Conservation (phyloP, 768 basidiomycete genomes). For the Boletus rubescentipes region DNA sequence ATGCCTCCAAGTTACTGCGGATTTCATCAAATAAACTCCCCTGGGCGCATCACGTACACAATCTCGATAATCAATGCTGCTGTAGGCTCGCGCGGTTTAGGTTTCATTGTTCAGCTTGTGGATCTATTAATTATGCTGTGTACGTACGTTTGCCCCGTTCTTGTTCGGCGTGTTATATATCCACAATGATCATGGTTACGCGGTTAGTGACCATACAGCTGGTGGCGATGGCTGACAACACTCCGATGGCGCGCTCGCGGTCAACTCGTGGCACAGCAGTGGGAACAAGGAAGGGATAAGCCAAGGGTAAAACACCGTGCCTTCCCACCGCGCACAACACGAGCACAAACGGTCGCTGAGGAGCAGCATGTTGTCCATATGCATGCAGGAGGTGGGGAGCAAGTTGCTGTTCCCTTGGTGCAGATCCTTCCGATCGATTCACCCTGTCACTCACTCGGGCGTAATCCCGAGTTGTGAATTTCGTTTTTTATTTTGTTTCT, state of each 20-base stretch:
- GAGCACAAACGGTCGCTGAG: conserved; percentile 5
- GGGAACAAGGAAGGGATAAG: conserved; percentile 6
- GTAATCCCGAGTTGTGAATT: conserved; percentile 1
- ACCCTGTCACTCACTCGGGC: conserved; percentile 1
- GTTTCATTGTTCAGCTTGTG: conserved; percentile 61
- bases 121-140: conserved; percentile 55
- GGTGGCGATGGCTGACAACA: conserved; percentile 6
- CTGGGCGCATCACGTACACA: conserved; percentile 51
- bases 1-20: conserved; percentile 42
- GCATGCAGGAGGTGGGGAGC: conserved; percentile 8
- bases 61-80: conserved; percentile 56
- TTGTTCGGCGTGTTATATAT: conserved; percentile 3
- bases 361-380: conserved; percentile 14
- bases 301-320: conserved; percentile 22
- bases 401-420: background rate
- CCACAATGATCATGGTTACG: conserved; percentile 30
- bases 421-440: conserved; percentile 21
- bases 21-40: conserved; percentile 55
- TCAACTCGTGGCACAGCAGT: conserved; percentile 5
- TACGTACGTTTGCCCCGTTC: conserved; percentile 44
- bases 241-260: conserved; percentile 3
- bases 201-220: conserved; percentile 16
- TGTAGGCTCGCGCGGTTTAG: conserved; percentile 54
- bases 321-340: conserved; percentile 20
- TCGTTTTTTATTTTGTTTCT: conserved; percentile 14